Base-by-base conservation (phyloP, 108 stramenopile species). In the Fragilaria crotonensis region DNA sequence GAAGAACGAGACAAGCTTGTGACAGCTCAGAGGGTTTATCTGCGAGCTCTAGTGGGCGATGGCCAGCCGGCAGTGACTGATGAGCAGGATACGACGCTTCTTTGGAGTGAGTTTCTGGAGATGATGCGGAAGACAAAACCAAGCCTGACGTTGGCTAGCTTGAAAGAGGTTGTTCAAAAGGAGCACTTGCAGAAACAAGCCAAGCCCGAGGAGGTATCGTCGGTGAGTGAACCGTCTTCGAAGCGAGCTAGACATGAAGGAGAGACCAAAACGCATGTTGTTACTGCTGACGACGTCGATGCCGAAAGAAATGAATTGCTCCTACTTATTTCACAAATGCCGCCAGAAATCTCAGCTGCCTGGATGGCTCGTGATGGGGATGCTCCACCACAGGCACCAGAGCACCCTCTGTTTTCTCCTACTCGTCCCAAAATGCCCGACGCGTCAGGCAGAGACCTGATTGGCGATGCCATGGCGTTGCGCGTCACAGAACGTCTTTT, bases 51-150 rank as follows among this genome's bases (percentile, higher is more conserved):
- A 63, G 71, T 81, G 18, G 81, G 76, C 46, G 69, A 64, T 33
- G 63, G 62, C 0, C 46, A 49, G 18, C 71, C 65, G 26, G 75
- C 76, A 25, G 81, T 87, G 25, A 61, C 48, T 7, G 83, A 89
- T 54, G 76, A 67, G 33, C 77, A 83, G 21, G 87, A 93, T 68
- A 77, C 54, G 60, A 36, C 50, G 25, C 55, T 83, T 51, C 66
- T 93, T 17, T 93, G 91, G 91, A 56, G 71, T 26, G 87, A 81
- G 54, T 93, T 93, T 77, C 56, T 92, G 59, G 80, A 81, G 53
- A 78, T 92, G 78, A 79, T 83, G 69, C 62, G 70, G 48, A 64
- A 73, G 54, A 53, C 64, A 45, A 79, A 59, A 45, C 66, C 77
- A 41, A 83, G 85, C 70, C 76, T 84, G 4, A 59, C 66, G 51